Conservation (phyloP, 805 yeast species). For the Barnettozyma populi region DNA sequence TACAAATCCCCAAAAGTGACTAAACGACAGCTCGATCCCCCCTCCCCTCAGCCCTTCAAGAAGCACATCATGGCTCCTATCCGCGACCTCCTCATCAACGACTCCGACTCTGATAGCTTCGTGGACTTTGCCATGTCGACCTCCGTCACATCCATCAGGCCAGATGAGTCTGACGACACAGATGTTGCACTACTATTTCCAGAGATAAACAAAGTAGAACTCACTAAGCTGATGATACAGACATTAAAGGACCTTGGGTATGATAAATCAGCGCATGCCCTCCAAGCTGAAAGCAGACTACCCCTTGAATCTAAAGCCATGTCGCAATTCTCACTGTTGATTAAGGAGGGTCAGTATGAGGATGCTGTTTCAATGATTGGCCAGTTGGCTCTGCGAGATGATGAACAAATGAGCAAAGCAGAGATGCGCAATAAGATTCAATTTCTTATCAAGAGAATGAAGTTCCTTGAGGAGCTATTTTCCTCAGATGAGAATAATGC, state of each 20-base stretch:
- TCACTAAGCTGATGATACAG: conserved; percentile 46
- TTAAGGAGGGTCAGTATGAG: conserved; percentile 39
- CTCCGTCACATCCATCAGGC: background rate
- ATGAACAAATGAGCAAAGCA: conserved; percentile 6
- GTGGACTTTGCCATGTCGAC: background rate
- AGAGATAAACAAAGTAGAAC: conserved; percentile 27
- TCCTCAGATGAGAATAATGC: conserved; percentile 27
- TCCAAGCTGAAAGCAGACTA: conserved; percentile 38
- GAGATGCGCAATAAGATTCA: conserved; percentile 15
- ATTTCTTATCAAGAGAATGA: conserved; percentile 35
- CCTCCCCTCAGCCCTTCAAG: background rate
- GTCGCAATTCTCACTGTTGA: conserved; percentile 32
- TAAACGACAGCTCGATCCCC: background rate
- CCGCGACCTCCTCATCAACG: conserved; percentile 3
- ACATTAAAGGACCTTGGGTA: conserved; percentile 47
- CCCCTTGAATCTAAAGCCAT: conserved; percentile 39
- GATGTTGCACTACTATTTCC: conserved; percentile 15
- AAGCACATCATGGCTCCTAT: conserved; percentile 1
- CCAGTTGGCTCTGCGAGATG: conserved; percentile 17
- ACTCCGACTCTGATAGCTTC: background rate
- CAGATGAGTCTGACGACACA: conserved; percentile 1
- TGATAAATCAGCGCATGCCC: conserved; percentile 29
- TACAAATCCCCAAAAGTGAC: background rate
- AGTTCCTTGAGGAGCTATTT: conserved; percentile 37
- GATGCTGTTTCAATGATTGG: conserved; percentile 29